A percentile compares a stretch with the other conserved stretches of the same genome.
phyloP scores from a whole-genome alignment of 2,329 filamentous ascomycete genomes.

The Westerdykella sp. region DNA sequence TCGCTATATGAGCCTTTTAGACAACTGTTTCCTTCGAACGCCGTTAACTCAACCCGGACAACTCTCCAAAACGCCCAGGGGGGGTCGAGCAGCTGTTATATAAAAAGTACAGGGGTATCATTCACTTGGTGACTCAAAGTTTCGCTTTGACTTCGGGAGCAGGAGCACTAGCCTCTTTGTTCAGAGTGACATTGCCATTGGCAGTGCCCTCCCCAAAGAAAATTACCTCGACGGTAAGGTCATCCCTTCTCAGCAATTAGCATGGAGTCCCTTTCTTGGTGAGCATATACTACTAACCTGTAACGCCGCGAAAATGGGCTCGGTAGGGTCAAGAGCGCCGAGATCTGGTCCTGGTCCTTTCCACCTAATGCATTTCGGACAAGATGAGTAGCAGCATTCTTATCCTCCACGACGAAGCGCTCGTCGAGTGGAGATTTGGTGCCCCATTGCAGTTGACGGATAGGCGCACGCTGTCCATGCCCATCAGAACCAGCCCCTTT shows the following conservation, averaged over 20 bases:
- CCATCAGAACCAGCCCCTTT: slow-evolving; percentile 40
- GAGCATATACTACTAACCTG: slow-evolving; percentile 51
- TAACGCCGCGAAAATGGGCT: slow-evolving; percentile 89
- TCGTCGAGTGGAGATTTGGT: slow-evolving; percentile 65
- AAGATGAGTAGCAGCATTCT: slow-evolving; percentile 92
- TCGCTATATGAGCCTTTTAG: too few species aligned
- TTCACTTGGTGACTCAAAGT: not conserved
- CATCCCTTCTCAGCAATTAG: slow-evolving; percentile 57
- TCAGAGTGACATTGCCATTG: slow-evolving; percentile 73
- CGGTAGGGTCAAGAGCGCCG: slow-evolving; percentile 82
- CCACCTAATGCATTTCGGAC: slow-evolving; percentile 92
- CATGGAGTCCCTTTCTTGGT: not conserved
- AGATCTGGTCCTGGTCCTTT: slow-evolving; percentile 88
- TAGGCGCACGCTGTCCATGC: slow-evolving; percentile 76
- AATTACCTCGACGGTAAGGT: slow-evolving; percentile 94
- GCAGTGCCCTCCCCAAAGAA: slow-evolving; percentile 84
- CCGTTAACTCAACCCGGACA: too few species aligned
- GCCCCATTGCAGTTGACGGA: slow-evolving; percentile 87
- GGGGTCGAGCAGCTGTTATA: too few species aligned
- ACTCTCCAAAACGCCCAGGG: too few species aligned
- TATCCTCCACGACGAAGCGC: slow-evolving; percentile 90
- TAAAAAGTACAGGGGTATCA: not conserved
- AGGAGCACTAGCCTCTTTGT: slow-evolving; percentile 74
- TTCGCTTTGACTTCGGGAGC: slow-evolving; percentile 32
- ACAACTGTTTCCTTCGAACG: too few species aligned